A percentile compares a stretch with the other conserved stretches of the same genome.
phyloP scores from a whole-genome alignment of 306 rosid genomes.

The Fragaria vesca region DNA sequence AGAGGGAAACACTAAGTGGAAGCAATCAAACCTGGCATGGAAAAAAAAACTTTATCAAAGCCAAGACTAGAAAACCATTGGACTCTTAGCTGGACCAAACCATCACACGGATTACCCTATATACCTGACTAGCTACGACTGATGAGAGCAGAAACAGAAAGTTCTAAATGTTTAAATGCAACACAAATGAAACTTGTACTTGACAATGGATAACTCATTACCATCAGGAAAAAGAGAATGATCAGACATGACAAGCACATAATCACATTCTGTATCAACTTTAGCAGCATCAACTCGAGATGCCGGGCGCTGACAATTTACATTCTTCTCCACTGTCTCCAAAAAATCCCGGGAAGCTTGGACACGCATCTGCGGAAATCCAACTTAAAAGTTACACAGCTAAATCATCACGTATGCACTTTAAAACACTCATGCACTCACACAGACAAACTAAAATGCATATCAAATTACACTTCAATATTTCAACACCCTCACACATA shows the following conservation, averaged over 20 bases:
- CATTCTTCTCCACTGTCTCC: constrained; percentile 52
- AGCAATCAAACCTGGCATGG: constrained; percentile 2
- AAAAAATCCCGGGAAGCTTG: constrained; percentile 60
- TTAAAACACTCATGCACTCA: not conserved
- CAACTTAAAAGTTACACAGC: constrained; percentile 22
- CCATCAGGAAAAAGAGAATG: constrained; percentile 72
- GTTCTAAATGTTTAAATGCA: not conserved
- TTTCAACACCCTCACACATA: constrained; percentile 23
- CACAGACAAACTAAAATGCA: not conserved
- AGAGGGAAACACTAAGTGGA: not conserved
- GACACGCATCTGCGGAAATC: constrained; percentile 48
- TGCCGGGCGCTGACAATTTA: constrained; percentile 65
- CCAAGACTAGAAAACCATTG: not conserved
- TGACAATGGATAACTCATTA: constrained; percentile 30
- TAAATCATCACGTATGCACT: constrained; percentile 10
- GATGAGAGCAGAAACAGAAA: not conserved
- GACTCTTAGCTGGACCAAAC: not conserved
- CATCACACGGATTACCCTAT: not conserved
- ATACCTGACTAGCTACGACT: not conserved
- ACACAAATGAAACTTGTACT: constrained; percentile 5
- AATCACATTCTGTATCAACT: constrained; percentile 52
- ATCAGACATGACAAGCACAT: constrained; percentile 75
- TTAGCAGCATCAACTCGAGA: constrained; percentile 76
- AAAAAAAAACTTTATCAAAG: constrained; percentile 6
- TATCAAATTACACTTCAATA: not conserved